Percentiles rank a stretch among this genome's conserved stretches.
Conservation (phyloP, 495 filamentous ascomycete species). For the Tuber calosporum region DNA sequence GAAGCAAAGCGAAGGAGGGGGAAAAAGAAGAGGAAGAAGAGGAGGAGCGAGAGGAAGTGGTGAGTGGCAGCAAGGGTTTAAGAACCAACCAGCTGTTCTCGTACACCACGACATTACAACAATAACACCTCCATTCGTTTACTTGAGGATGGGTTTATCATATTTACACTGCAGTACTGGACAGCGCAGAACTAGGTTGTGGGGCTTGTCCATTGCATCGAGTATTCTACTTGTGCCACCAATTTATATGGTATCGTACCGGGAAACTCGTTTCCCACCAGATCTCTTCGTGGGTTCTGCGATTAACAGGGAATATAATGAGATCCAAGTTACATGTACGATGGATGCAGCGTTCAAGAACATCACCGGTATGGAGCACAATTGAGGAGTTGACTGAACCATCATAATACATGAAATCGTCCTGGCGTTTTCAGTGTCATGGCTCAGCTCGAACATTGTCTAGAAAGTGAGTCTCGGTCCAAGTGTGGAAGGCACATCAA, state of each 20-base stretch:
- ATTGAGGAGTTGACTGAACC: not conserved
- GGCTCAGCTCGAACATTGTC: not conserved
- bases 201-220: not conserved
- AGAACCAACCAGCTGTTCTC: not conserved
- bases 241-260: too few relatives aligned
- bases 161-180: not conserved
- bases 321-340: not conserved
- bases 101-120: not conserved
- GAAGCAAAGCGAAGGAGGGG: not conserved
- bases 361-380: not conserved
- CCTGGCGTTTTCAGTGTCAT: not conserved
- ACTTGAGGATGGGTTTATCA: too few relatives aligned
- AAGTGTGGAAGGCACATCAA: not conserved
- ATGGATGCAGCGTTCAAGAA: not conserved
- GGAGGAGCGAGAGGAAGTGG: not conserved
- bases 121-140: not conserved
- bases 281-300: too few relatives aligned
- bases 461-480: not conserved
- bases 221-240: too few relatives aligned
- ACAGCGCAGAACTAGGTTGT: not conserved
- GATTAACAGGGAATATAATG: not conserved
- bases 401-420: not conserved
- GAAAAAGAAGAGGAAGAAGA: not conserved
- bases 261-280: too few relatives aligned
- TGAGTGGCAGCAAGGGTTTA: not conserved